A percentile compares a stretch with the other conserved stretches of the same genome.
These are phyloP conservation scores for Ananas comosus DNA, from an alignment of 176 grass and related monocot genomes.

Conservation along the genomic window DNA sequence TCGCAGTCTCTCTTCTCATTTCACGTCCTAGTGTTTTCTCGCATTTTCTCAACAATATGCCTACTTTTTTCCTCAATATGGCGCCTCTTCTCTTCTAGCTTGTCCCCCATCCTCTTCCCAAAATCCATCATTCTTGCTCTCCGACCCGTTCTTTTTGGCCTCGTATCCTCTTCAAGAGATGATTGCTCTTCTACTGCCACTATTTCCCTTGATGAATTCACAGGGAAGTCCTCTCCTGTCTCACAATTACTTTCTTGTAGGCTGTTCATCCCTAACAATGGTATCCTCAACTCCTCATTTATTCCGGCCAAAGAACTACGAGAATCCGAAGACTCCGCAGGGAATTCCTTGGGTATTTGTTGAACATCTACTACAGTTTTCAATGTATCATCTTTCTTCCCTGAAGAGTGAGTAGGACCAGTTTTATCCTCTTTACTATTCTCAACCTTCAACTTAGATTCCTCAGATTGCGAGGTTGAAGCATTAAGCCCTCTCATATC, in stretches of 20 bases:
- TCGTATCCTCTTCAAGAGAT: slow-evolving; percentile 33
- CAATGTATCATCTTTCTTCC: slow-evolving; percentile 32
- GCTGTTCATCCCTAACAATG: slow-evolving; percentile 29
- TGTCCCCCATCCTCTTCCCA: slow-evolving; percentile 71
- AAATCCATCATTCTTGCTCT: slow-evolving; percentile 79
- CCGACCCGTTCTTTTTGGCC: slow-evolving; percentile 31
- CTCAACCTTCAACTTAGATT: slow-evolving; percentile 22
- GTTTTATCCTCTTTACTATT: slow-evolving; percentile 17
- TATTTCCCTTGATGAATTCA: slow-evolving; percentile 23
- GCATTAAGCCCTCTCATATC: slow-evolving; percentile 23
- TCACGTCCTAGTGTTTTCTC: slow-evolving; percentile 60
- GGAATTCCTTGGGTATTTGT: slow-evolving; percentile 21
- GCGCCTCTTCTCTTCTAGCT: slow-evolving; percentile 82
- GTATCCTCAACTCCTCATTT: slow-evolving; percentile 27
- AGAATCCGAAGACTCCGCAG: slow-evolving; percentile 18
- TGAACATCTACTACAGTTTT: slow-evolving; percentile 25
- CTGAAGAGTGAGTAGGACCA: background rate
- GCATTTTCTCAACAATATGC: slow-evolving; percentile 83
- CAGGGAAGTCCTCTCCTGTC: slow-evolving; percentile 20
- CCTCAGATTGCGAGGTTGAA: slow-evolving; percentile 25
- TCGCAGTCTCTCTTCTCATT: slow-evolving; percentile 27
- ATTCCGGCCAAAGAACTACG: background rate
- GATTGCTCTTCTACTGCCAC: slow-evolving; percentile 30
- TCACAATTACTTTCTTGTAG: slow-evolving; percentile 14
- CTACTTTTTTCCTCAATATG: slow-evolving; percentile 71